Conservation (phyloP, 441 rosid species). For the Kokia cookei region DNA sequence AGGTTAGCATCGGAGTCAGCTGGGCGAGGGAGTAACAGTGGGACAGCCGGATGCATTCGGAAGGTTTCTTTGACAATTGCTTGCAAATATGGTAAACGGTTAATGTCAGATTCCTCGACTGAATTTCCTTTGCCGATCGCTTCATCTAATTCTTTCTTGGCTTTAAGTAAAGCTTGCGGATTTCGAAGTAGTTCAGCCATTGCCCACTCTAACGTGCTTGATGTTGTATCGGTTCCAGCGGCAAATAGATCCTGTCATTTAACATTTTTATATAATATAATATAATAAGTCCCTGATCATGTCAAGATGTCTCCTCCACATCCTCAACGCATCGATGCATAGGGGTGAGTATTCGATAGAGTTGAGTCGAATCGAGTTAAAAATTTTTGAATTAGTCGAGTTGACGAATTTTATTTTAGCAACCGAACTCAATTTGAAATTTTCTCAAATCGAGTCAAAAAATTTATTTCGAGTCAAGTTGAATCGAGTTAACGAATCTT, state of each 20-base stretch:
- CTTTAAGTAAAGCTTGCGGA: constrained; percentile 20
- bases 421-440: too few species aligned
- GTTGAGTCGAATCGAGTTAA: too few species aligned
- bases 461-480: too few species aligned
- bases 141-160: constrained; percentile 14
- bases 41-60: constrained; percentile 28
- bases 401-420: too few species aligned
- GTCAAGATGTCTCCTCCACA: too few species aligned
- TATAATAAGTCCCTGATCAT: too few species aligned
- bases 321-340: too few species aligned
- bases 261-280: neutral
- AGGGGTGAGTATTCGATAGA: too few species aligned
- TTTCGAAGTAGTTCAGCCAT: constrained; percentile 40
- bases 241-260: constrained; percentile 23
- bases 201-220: constrained; percentile 52
- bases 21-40: constrained; percentile 9
- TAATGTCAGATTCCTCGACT: constrained; percentile 9
- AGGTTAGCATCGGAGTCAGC: constrained; percentile 3
- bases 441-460: too few species aligned
- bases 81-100: constrained; percentile 13
- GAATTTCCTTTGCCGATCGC: constrained; percentile 6
- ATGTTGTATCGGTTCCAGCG: constrained; percentile 38
- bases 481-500: too few species aligned
- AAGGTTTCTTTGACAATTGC: constrained; percentile 25
- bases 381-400: too few species aligned